phyloP scores from a whole-genome alignment of 2,329 filamentous ascomycete genomes.

The Neocucurbitaria cava region DNA sequence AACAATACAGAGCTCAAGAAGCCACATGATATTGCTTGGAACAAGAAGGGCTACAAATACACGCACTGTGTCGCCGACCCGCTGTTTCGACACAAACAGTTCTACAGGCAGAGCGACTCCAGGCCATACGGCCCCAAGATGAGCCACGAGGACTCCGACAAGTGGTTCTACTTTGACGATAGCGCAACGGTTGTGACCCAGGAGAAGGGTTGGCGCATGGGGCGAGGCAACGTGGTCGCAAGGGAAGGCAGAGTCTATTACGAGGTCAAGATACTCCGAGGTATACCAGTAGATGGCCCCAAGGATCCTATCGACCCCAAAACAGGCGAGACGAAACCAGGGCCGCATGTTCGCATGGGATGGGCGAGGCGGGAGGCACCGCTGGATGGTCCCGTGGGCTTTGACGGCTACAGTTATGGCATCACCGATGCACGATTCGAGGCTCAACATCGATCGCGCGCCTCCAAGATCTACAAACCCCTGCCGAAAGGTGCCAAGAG shows the following conservation, averaged over 20 bases:
- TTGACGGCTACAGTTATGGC: constrained; percentile 92
- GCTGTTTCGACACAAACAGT: constrained; percentile 82
- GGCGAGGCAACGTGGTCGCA: constrained; percentile 86
- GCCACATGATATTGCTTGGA: constrained; percentile 64
- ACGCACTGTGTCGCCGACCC: constrained; percentile 90
- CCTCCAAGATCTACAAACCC: constrained; percentile 76
- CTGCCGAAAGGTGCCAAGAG: constrained; percentile 48
- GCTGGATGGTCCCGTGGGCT: constrained; percentile 82
- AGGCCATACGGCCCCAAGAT: constrained; percentile 83
- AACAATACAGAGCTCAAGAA: constrained; percentile 54
- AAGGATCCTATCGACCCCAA: constrained; percentile 44
- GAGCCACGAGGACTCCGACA: constrained; percentile 90
- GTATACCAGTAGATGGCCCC: constrained; percentile 63
- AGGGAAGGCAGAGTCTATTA: constrained; percentile 92
- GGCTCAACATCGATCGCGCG: constrained; percentile 90
- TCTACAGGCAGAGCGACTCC: constrained; percentile 87
- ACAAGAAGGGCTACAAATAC: constrained; percentile 81
- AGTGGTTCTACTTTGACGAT: constrained; percentile 80
- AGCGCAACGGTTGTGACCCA: constrained; percentile 81
- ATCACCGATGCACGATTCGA: constrained; percentile 89
- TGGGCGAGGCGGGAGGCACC: constrained; percentile 84
- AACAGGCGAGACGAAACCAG: constrained; percentile 56
- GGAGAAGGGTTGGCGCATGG: constrained; percentile 90
- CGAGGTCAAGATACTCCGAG: constrained; percentile 87
- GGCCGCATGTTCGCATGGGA: constrained; percentile 76